phyloP scores from a whole-genome alignment of 202 grass and related monocot genomes.

The Bolboschoenoplectus hybrid region DNA sequence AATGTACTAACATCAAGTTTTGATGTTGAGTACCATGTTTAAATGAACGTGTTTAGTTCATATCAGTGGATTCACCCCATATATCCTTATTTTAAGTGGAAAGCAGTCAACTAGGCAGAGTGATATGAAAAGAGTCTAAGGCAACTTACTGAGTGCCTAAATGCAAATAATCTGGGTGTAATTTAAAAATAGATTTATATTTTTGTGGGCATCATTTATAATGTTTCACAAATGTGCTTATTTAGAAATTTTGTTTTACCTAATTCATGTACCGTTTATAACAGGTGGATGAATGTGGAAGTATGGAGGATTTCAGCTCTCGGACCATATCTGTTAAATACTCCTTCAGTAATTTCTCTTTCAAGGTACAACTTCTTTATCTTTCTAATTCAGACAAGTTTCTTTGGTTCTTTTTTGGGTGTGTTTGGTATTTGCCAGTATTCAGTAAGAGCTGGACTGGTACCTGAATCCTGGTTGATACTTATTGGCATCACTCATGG shows the following conservation, averaged over 20 bases:
- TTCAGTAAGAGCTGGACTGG: background rate
- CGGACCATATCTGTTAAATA: conserved; percentile 69
- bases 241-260: background rate
- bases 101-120: background rate
- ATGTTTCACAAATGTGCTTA: background rate
- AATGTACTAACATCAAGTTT: background rate
- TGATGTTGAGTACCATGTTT: background rate
- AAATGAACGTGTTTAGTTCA: conserved; percentile 7
- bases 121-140: background rate
- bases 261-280: background rate
- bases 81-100: background rate
- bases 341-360: conserved; percentile 98
- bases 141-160: background rate
- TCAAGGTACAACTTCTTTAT: conserved; percentile 60
- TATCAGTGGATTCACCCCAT: background rate
- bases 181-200: background rate
- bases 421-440: background rate
- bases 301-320: conserved; percentile 82
- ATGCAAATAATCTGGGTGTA: conserved; percentile 1
- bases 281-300: conserved; percentile 89
- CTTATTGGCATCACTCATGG: background rate
- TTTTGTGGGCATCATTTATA: conserved; percentile 6
- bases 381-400: conserved; percentile 15
- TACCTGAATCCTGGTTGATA: conserved; percentile 10
- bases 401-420: background rate